Conservation (phyloP, 345 rosid species). For the Xanthoceras sorbifolium region DNA sequence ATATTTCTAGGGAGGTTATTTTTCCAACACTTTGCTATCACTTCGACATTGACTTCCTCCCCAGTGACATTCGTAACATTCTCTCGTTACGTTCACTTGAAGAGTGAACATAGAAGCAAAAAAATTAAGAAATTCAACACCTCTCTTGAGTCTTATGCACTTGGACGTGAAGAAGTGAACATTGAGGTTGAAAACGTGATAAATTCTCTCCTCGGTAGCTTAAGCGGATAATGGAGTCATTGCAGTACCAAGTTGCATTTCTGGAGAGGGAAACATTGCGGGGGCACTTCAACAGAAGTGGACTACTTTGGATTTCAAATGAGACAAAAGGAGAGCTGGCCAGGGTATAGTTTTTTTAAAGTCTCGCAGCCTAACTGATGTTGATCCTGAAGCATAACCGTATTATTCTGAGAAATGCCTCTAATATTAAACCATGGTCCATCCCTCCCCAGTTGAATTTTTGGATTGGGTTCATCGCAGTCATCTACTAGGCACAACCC, state of each 20-base stretch:
- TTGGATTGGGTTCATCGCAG: constrained; percentile 20
- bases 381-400: constrained; percentile 28
- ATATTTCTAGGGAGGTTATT: too few species aligned
- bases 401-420: constrained; percentile 32
- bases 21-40: too few species aligned
- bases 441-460: constrained; percentile 31
- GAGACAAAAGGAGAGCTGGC: constrained; percentile 34
- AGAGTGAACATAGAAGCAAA: constrained; percentile 28
- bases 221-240: constrained; percentile 16
- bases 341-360: too few species aligned
- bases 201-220: too few species aligned
- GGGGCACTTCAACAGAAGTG: constrained; percentile 40
- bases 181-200: constrained; percentile 12
- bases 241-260: too few species aligned
- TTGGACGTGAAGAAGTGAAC: constrained; percentile 22
- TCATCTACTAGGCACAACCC: constrained; percentile 30
- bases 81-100: neutral
- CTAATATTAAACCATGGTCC: constrained; percentile 29
- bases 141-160: neutral
- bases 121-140: neutral
- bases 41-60: constrained; percentile 11
- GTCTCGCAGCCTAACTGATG: too few species aligned
- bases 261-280: too few species aligned
- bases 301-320: neutral
- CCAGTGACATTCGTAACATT: constrained; percentile 15